Evolutionary conservation across 2,329 filamentous ascomycete species (phyloP), one percentile per base, ranked within the genome.

Genomic region (Epichloe glyceriae): DNA sequence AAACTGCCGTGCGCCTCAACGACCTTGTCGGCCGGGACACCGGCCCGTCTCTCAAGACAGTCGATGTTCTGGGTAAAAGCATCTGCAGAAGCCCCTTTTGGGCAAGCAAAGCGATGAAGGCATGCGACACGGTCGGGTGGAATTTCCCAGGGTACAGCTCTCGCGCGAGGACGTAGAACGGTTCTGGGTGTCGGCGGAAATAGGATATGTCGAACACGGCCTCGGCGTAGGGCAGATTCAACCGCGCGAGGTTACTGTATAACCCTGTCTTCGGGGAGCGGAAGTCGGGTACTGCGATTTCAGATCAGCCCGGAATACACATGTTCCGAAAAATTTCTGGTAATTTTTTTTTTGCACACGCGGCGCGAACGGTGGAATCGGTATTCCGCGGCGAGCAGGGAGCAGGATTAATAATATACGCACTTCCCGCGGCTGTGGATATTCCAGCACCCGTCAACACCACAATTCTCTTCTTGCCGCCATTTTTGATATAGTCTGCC

Each of bases 1-100:
- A 97, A 98, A 64, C 88, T 95, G 44, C 93, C 93, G 65, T 98
- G 93, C 0, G 93, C 93, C 68, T 97, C 91, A 34, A 98, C 76
- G 47, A 98, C 90, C 66, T 79, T 82, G 2, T 91, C 82, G 0
- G 72, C 75, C 0, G 89, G 86, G 1, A 98, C 82, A 26, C 93
- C 93, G 12, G 91, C 93, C 57, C 80, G 76, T 20, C 90, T 80
- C 69, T 98, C 93, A 12, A 98, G 76, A 61, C 89, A 95, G 70
- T 98, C 93, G 58, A 98, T 97, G 62, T 98, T 98, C 64, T 98
- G 93, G 0, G 93, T 96, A 97, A 98, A 49, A 93, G 79, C 73
- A 89, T 93, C 57, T 85, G 72, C 22, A 98, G 72, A 40, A 91
- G 72, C 4, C 80, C 81, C 68, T 94, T 95, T 53, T 82, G 73